Conservation (phyloP, 2,329 filamentous ascomycete genomes). For the Cucurbitaria berberidis region DNA sequence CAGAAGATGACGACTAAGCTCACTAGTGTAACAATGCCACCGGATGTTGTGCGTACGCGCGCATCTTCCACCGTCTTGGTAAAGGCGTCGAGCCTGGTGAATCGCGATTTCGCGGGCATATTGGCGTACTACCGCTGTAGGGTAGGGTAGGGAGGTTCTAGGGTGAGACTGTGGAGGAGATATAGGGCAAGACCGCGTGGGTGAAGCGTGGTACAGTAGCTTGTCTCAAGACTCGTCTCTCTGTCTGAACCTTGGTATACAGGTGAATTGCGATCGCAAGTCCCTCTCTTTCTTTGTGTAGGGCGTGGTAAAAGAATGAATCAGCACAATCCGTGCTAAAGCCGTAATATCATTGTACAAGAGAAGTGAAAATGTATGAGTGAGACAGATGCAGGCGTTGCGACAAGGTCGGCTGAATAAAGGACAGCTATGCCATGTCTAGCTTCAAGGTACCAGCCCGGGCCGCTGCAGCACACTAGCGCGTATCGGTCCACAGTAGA, state of each 20-base stretch:
- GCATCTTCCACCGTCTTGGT: slow-evolving; percentile 99
- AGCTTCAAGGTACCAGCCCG: slow-evolving; percentile 17
- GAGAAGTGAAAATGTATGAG: slow-evolving; percentile 23
- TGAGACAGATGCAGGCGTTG: slow-evolving; percentile 28
- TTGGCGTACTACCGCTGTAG: slow-evolving; percentile 21
- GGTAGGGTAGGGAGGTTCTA: slow-evolving; percentile 11
- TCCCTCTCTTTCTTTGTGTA: slow-evolving; percentile 9
- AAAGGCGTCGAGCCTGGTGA: slow-evolving; percentile 96
- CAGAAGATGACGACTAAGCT: slow-evolving; percentile 88
- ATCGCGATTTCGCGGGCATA: slow-evolving; percentile 92
- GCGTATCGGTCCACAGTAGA: slow-evolving; percentile 17
- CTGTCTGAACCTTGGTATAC: not conserved
- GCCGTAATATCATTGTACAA: slow-evolving; percentile 31
- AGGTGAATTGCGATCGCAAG: slow-evolving; percentile 17
- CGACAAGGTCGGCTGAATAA: slow-evolving; percentile 35
- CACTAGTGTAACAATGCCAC: slow-evolving; percentile 90
- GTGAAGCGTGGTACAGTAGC: slow-evolving; percentile 12
- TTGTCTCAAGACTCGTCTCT: slow-evolving; percentile 13
- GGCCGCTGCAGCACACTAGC: slow-evolving; percentile 20
- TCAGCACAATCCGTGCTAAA: slow-evolving; percentile 30
- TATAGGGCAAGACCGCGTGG: slow-evolving; percentile 18
- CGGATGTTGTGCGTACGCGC: slow-evolving; percentile 91
- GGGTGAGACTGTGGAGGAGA: no score
- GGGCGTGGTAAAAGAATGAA: slow-evolving; percentile 24
- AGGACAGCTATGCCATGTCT: slow-evolving; percentile 42